Evolutionary conservation across 345 rosid genomes (phyloP).

Genomic region (Mallotus nudiflorus): DNA sequence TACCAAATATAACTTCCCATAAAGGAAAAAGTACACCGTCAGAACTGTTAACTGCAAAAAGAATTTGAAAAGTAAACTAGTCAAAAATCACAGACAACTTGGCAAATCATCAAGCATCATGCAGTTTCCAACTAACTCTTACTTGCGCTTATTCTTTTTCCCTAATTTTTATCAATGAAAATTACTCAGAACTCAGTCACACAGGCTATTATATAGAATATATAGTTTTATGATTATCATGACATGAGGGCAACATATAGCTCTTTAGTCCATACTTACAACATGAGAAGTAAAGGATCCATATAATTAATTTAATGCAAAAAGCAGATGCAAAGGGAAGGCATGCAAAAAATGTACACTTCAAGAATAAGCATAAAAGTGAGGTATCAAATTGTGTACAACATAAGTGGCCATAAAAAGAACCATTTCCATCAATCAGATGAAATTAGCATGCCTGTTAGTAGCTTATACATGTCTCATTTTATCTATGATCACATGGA

Average conservation of each 20-base stretch:
- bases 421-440: neutral
- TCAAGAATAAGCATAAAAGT: neutral
- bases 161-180: too few species aligned
- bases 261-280: too few species aligned
- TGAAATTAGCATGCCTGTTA: neutral
- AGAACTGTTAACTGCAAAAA: conserved; percentile 84
- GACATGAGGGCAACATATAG: too few species aligned
- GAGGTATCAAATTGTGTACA: neutral
- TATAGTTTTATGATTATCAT: too few species aligned
- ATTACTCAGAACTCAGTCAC: too few species aligned
- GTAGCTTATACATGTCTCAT: neutral
- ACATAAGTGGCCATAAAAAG: neutral
- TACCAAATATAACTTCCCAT: conserved; percentile 94
- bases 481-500: neutral
- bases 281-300: too few species aligned
- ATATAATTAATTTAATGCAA: neutral
- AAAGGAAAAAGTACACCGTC: conserved; percentile 81
- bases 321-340: neutral
- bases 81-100: conserved; percentile 14
- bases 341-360: conserved; percentile 1
- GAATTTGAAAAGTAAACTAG: conserved; percentile 15
- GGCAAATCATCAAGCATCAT: too few species aligned
- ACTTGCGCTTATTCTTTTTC: too few species aligned
- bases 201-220: too few species aligned
- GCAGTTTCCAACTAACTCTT: neutral